Conservation (phyloP, 306 rosid species). For the Fragaria ananassa region DNA sequence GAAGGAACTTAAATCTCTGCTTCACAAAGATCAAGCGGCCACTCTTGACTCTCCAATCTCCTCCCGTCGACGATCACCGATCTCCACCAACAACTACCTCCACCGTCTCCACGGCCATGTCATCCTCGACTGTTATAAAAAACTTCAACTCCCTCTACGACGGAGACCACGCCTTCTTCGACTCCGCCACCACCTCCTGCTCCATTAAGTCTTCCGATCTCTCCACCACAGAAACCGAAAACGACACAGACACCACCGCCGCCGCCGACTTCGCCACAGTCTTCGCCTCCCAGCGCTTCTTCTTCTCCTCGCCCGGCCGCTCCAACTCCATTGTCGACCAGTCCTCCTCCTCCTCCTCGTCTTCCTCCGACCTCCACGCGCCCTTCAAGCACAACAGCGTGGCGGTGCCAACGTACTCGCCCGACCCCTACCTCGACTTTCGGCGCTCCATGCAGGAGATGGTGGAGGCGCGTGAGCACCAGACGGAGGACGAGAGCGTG, state of each 20-base stretch:
- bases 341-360: slow-evolving; percentile 14
- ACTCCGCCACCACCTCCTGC: slow-evolving; percentile 19
- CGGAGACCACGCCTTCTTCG: slow-evolving; percentile 35
- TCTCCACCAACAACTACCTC: slow-evolving; percentile 27
- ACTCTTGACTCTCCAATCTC: slow-evolving; percentile 24
- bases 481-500: slow-evolving; percentile 43
- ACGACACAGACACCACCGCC: slow-evolving; percentile 7
- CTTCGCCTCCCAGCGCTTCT: slow-evolving; percentile 83
- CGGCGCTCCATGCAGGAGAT: slow-evolving; percentile 90
- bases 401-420: slow-evolving; percentile 71
- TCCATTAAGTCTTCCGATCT: slow-evolving; percentile 35
- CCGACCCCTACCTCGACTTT: slow-evolving; percentile 83
- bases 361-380: slow-evolving; percentile 11
- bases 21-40: slow-evolving; percentile 59
- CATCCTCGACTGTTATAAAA: slow-evolving; percentile 40
- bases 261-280: slow-evolving; percentile 60
- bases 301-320: slow-evolving; percentile 82
- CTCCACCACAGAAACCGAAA: slow-evolving; percentile 12
- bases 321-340: slow-evolving; percentile 78
- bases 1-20: slow-evolving; percentile 52
- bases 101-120: slow-evolving; percentile 16
- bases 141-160: slow-evolving; percentile 91
- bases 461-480: slow-evolving; percentile 78
- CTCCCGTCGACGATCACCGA: slow-evolving; percentile 19
- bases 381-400: slow-evolving; percentile 49